phyloP scores from a whole-genome alignment of 345 rosid genomes.

The Gossypium turneri region DNA sequence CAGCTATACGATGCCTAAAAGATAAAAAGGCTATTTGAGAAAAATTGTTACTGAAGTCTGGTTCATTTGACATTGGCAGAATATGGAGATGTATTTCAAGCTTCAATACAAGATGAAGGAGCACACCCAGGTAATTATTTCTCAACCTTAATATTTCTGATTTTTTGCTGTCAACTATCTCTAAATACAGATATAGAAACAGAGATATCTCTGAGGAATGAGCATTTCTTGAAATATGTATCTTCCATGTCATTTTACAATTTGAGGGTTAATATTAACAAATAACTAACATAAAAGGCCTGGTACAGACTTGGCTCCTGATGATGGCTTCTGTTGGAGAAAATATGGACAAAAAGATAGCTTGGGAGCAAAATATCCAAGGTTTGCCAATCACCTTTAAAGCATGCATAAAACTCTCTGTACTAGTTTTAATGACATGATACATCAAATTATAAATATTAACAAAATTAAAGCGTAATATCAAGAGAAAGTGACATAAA shows the following conservation, averaged over 20 bases:
- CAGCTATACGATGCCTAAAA: not conserved
- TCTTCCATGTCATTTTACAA: not conserved
- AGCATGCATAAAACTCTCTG: not conserved
- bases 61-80: constrained; percentile 2
- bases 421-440: not conserved
- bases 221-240: not conserved
- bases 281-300: constrained; percentile 19
- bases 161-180: not conserved
- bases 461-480: too few species aligned
- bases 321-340: constrained; percentile 58
- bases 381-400: constrained; percentile 28
- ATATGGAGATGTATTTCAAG: not conserved
- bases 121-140: not conserved
- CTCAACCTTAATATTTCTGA: not conserved
- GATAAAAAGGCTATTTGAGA: not conserved
- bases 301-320: constrained; percentile 52
- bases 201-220: not conserved
- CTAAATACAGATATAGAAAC: not conserved
- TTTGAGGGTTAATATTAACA: not conserved
- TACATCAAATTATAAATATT: too few species aligned
- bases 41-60: not conserved
- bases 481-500: too few species aligned
- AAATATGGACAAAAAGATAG: constrained; percentile 88
- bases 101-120: not conserved
- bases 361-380: constrained; percentile 73